Evolutionary conservation across 805 yeast genomes (phyloP).

Genomic region (Saturnispora sanitii): DNA sequence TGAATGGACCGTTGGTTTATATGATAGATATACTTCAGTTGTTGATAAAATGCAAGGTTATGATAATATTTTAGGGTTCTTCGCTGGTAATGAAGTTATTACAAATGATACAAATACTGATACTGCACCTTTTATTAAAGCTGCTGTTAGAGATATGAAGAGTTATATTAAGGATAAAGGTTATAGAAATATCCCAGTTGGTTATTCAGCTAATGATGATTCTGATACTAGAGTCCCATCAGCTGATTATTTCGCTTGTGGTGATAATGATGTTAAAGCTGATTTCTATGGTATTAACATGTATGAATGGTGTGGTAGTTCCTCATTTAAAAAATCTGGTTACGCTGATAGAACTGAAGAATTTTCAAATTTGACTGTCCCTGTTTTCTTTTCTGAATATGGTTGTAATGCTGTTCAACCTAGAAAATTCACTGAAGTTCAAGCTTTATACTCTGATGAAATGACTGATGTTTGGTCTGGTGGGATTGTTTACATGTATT

Average conservation of each 20-base stretch:
- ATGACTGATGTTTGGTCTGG: conserved; percentile 94
- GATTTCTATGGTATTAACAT: conserved; percentile 81
- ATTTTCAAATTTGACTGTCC: conserved; percentile 63
- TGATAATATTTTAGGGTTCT: conserved; percentile 80
- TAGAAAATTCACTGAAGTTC: conserved; percentile 68
- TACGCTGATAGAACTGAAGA: conserved; percentile 63
- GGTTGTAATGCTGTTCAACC: conserved; percentile 75
- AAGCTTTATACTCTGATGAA: conserved; percentile 49
- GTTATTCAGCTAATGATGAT: conserved; percentile 89
- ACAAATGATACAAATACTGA: conserved; percentile 75
- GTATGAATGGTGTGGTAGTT: conserved; percentile 80
- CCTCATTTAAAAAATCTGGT: conserved; percentile 54
- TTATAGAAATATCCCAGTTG: conserved; percentile 82
- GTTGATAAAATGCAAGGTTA: conserved; percentile 73
- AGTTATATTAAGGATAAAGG: conserved; percentile 54
- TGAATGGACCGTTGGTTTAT: conserved; percentile 62
- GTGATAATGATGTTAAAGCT: conserved; percentile 50
- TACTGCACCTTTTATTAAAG: conserved; percentile 91
- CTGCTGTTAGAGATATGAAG: conserved; percentile 87
- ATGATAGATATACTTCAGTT: conserved; percentile 69
- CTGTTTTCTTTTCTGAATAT: conserved; percentile 79
- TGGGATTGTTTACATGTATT: conserved; percentile 88
- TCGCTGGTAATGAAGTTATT: conserved; percentile 96
- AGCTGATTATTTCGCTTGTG: conserved; percentile 84
- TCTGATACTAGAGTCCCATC: conserved; percentile 64